Conservation (phyloP, 2,329 filamentous ascomycete genomes). For the Aschersonia sp. region DNA sequence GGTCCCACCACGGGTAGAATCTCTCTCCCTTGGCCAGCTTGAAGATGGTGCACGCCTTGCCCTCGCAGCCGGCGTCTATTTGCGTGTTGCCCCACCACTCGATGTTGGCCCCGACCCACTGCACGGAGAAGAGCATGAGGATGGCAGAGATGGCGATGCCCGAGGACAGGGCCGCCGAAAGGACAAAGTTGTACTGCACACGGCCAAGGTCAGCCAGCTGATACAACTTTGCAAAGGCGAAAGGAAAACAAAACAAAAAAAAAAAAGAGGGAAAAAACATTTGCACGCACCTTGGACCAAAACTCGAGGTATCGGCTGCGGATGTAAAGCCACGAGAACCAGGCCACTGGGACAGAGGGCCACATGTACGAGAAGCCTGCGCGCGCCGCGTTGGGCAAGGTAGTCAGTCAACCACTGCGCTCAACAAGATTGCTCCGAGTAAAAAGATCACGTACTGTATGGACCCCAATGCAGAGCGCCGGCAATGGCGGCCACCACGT, state of each 20-base stretch:
- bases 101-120: neutral
- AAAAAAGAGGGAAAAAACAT: neutral
- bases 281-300: constrained; percentile 22
- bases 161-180: constrained; percentile 28
- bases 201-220: neutral
- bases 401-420: neutral
- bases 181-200: constrained; percentile 28
- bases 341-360: constrained; percentile 31
- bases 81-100: constrained; percentile 32
- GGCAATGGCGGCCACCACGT: constrained; percentile 26
- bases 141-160: constrained; percentile 31
- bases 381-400: neutral
- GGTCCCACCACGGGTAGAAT: constrained; percentile 14
- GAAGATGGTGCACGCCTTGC: constrained; percentile 9
- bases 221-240: too few species aligned
- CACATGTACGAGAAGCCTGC: constrained; percentile 26
- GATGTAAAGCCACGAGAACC: constrained; percentile 32
- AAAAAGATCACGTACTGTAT: constrained; percentile 16
- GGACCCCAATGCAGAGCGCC: constrained; percentile 25
- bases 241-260: neutral
- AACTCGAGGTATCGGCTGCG: constrained; percentile 28
- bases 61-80: constrained; percentile 10
- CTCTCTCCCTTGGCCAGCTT: constrained; percentile 10
- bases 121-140: constrained; percentile 31
- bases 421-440: too few species aligned